Conservation (phyloP, 306 rosid genomes). For the Dryas octopetala region DNA sequence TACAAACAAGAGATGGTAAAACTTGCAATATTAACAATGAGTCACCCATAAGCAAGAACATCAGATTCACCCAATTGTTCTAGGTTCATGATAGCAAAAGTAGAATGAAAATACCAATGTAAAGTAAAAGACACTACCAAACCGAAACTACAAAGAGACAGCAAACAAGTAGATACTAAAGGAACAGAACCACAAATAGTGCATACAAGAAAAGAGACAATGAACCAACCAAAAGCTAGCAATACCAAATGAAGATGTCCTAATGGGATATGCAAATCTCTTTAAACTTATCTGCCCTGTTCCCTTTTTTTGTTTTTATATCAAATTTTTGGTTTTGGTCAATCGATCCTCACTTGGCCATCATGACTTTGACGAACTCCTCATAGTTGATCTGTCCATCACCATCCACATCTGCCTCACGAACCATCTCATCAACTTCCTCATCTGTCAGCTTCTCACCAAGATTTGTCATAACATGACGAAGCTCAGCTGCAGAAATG, state of each 20-base stretch:
- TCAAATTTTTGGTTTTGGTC: slow-evolving; percentile 24
- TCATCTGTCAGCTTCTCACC: slow-evolving; percentile 90
- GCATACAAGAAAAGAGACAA: slow-evolving; percentile 44
- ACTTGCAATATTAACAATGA: slow-evolving; percentile 36
- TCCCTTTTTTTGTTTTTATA: slow-evolving; percentile 44
- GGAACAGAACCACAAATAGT: slow-evolving; percentile 49
- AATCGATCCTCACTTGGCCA: slow-evolving; percentile 68
- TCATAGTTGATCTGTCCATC: slow-evolving; percentile 83
- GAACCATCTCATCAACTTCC: slow-evolving; percentile 81
- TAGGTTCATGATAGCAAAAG: slow-evolving; percentile 38
- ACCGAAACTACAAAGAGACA: background rate
- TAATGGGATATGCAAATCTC: slow-evolving; percentile 52
- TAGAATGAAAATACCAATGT: slow-evolving; percentile 36
- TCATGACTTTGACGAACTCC: slow-evolving; percentile 84
- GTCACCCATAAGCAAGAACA: slow-evolving; percentile 43
- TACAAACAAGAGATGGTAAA: background rate
- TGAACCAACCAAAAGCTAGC: slow-evolving; percentile 56
- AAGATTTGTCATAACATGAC: slow-evolving; percentile 82
- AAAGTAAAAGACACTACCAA: slow-evolving; percentile 34
- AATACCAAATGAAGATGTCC: slow-evolving; percentile 56
- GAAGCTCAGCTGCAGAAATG: slow-evolving; percentile 89
- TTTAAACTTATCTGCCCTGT: slow-evolving; percentile 54
- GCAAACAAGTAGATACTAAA: slow-evolving; percentile 54
- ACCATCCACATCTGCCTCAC: slow-evolving; percentile 81
- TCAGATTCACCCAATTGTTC: slow-evolving; percentile 51